Evolutionary conservation across 768 basidiomycete genomes (phyloP), one percentile per base, ranked within the genome.

Genomic region (Boletus rex-veris): DNA sequence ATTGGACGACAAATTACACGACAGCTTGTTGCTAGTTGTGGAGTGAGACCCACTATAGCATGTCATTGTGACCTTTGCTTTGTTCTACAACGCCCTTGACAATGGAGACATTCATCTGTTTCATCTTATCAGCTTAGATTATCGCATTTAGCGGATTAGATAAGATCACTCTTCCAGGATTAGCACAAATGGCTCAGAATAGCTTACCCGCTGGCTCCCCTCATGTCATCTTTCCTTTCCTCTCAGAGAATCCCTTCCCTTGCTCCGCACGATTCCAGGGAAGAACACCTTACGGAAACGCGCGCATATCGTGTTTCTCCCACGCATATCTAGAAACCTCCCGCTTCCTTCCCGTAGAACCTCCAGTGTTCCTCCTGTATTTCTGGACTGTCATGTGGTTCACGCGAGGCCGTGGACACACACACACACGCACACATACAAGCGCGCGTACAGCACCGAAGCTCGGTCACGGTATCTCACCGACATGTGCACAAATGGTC

Each of bases 121-220:
- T 18, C 16, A 38, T 38, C 14, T 38, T 38, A 18, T 7, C 7
- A 19, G 33, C 38, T 12, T 30, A 50, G 58, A 60, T 60, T 28
- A 59, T 54, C 45, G 33, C 44, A 30, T 14, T 21, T 4, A 24
- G 21, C 21, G 15, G 35, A n/a, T 18, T 21, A 66, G 64, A 64
- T 64, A 66, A 66, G 55, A 61, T 64, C 35, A 9, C 16, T n/a
- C 21, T 6, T 46, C 15, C 15, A 50, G 39, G 60, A 57, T 52
- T 37, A 41, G 49, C 53, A 16, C 48, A 44, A 8, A 18, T n/a
- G 1, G 6, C 57, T 31, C 55, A 56, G 60, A 60, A 62, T 55
- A 64, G 51, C 52, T 28, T 18, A 14, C 37, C 21, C 38, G n/a
- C 24, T 50, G 51, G 52, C 48, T 16, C 37, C 33, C 52, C 58